Conservation (phyloP, 2,329 filamentous ascomycete genomes). For the Xylariaceae sp. region DNA sequence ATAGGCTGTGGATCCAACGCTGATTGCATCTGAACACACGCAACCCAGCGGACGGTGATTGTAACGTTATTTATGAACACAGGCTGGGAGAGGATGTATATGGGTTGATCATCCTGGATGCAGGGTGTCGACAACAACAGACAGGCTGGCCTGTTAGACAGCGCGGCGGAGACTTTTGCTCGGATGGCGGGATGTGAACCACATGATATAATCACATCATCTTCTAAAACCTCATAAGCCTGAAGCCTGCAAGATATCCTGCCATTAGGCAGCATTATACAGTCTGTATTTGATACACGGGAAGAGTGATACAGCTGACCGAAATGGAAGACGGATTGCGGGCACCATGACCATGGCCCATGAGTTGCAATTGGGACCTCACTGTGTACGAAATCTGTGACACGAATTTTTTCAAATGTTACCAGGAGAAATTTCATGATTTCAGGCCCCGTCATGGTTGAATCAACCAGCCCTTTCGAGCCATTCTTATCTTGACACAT, state of each 20-base stretch:
- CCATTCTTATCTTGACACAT: conserved; percentile 7
- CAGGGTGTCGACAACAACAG: conserved; percentile 1
- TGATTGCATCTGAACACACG: conserved; percentile 7
- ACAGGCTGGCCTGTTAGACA: background rate
- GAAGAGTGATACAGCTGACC: conserved; percentile 2
- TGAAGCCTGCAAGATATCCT: background rate
- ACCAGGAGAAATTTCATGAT: conserved; percentile 8
- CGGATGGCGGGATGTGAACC: conserved; percentile 7
- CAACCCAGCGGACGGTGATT: background rate
- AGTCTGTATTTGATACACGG: background rate
- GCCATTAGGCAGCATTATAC: background rate
- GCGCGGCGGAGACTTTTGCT: background rate
- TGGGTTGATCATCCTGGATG: background rate
- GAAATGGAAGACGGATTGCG: conserved; percentile 12
- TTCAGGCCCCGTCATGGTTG: background rate
- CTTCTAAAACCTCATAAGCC: conserved; percentile 3
- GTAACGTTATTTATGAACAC: conserved; percentile 1
- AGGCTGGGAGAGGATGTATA: background rate
- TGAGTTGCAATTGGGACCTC: conserved; percentile 7
- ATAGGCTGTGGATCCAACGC: background rate
- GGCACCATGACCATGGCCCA: conserved; percentile 20
- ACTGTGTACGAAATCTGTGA: conserved; percentile 1
- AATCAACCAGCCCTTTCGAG: background rate
- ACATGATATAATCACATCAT: conserved; percentile 9
- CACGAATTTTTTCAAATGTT: background rate